A percentile compares a stretch with the other conserved stretches of the same genome.
These are phyloP conservation scores for Rhodotorula sp. DNA, from an alignment of 1,284 basidiomycete species.

Conservation along the genomic window DNA sequence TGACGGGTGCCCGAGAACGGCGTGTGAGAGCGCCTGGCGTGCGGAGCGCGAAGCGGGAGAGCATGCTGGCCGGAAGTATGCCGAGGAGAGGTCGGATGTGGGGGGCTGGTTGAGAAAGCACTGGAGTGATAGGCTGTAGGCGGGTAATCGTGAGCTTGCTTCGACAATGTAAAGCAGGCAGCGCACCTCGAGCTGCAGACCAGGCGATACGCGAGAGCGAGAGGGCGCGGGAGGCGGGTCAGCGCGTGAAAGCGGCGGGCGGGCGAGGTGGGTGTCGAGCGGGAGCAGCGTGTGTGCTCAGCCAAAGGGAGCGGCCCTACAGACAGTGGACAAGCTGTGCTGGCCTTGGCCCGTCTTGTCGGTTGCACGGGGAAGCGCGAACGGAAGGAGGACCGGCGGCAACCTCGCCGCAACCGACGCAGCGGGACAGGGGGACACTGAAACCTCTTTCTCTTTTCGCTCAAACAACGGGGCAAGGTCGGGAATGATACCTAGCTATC, in stretches of 20 bases:
- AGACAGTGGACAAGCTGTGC: too few species aligned
- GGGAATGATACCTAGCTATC: too few species aligned
- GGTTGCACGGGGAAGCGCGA: too few species aligned
- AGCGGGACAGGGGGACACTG: too few species aligned
- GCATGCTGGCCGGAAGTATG: background rate
- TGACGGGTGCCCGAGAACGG: background rate
- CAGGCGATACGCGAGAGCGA: background rate
- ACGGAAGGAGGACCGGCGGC: too few species aligned
- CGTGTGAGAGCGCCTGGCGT: conserved; percentile 6
- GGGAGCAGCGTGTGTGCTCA: background rate
- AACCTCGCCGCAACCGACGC: too few species aligned
- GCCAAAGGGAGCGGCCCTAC: background rate
- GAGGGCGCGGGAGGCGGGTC: background rate
- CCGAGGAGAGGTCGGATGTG: background rate
- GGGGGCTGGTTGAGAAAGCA: too few species aligned
- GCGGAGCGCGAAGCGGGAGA: background rate
- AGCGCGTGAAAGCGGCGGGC: background rate
- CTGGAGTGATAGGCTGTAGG: background rate
- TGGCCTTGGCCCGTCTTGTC: too few species aligned
- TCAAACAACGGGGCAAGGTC: too few species aligned
- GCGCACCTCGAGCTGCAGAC: background rate
- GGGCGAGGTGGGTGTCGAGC: background rate
- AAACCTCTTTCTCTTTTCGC: too few species aligned
- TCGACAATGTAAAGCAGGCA: background rate
- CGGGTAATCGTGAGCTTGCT: background rate